These are phyloP conservation scores for Posidonia australis DNA, from an alignment of 106 monocot species.

Conservation along the genomic window DNA sequence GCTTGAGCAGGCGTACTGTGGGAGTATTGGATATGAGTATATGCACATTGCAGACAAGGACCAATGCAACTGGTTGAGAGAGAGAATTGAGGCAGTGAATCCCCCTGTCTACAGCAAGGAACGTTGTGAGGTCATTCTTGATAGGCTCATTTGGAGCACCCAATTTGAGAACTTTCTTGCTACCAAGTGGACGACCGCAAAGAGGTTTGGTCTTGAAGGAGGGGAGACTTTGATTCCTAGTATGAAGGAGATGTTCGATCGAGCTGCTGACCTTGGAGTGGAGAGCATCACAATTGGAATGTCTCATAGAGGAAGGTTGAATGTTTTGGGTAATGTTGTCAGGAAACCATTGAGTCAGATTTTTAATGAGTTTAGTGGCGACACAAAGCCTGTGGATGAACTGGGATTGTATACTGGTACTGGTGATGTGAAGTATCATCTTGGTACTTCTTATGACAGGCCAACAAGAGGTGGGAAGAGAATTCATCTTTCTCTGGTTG, in stretches of 20 bases:
- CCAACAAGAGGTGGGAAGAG: constrained; percentile 60
- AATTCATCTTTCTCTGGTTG: constrained; percentile 73
- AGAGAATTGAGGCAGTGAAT: constrained; percentile 66
- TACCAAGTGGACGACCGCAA: constrained; percentile 63
- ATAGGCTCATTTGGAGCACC: constrained; percentile 73
- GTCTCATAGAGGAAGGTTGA: no score
- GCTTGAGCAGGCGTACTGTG: constrained; percentile 89
- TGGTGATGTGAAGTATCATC: constrained; percentile 85
- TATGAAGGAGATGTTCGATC: constrained; percentile 86
- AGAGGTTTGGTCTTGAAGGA: constrained; percentile 79
- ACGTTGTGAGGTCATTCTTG: constrained; percentile 52
- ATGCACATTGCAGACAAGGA: constrained; percentile 89
- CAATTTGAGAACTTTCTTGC: constrained; percentile 78
- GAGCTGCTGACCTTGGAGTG: constrained; percentile 54
- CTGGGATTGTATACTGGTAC: constrained; percentile 62
- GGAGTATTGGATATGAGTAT: constrained; percentile 86
- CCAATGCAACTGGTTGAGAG: constrained; percentile 92
- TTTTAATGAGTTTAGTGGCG: constrained; percentile 68
- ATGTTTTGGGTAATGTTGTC: no score
- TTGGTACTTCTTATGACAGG: no score
- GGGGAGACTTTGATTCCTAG: constrained; percentile 68
- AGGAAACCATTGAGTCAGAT: constrained; percentile 58
- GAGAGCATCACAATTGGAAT: constrained; percentile 70
- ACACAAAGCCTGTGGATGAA: constrained; percentile 37
- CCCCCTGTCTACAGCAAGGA: constrained; percentile 32